Evolutionary conservation across 176 grass and related monocot species (phyloP).

Genomic region (Bonia amplexicaulis): DNA sequence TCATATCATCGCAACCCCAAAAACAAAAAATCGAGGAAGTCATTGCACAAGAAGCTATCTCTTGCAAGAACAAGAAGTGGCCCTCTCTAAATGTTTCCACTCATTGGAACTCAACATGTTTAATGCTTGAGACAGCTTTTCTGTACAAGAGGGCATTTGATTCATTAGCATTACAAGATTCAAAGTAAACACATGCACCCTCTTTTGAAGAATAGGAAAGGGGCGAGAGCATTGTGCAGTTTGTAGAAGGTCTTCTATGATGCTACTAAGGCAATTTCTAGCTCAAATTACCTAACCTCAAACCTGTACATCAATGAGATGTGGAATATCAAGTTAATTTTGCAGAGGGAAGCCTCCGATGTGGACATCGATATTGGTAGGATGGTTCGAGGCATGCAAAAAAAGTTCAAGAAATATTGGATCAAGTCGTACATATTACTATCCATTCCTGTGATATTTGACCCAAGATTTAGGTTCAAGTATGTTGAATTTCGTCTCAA

Average conservation of each 20-base stretch:
- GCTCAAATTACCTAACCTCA: no score
- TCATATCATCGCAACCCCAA: no score
- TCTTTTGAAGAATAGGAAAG: no score
- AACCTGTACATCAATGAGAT: no score
- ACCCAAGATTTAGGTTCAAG: neutral
- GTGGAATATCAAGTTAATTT: neutral
- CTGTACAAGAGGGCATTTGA: neutral
- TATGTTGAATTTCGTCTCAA: neutral
- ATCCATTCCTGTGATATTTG: neutral
- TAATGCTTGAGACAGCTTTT: neutral
- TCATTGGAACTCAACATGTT: neutral
- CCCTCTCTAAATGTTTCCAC: neutral
- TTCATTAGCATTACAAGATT: no score
- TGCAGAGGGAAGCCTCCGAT: neutral
- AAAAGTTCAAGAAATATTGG: conserved; percentile 4
- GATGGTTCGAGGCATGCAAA: neutral
- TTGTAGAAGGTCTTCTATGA: no score
- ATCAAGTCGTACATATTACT: neutral
- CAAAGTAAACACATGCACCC: neutral
- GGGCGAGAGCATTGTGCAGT: no score
- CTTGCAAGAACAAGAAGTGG: neutral
- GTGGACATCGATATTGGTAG: neutral
- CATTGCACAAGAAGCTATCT: neutral
- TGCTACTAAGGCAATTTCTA: no score
- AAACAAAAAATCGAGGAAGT: neutral